Percentiles rank a stretch among this genome's conserved stretches.
These are phyloP conservation scores for Alternaria triticina DNA, from an alignment of 2,329 filamentous ascomycete genomes.

Conservation along the genomic window DNA sequence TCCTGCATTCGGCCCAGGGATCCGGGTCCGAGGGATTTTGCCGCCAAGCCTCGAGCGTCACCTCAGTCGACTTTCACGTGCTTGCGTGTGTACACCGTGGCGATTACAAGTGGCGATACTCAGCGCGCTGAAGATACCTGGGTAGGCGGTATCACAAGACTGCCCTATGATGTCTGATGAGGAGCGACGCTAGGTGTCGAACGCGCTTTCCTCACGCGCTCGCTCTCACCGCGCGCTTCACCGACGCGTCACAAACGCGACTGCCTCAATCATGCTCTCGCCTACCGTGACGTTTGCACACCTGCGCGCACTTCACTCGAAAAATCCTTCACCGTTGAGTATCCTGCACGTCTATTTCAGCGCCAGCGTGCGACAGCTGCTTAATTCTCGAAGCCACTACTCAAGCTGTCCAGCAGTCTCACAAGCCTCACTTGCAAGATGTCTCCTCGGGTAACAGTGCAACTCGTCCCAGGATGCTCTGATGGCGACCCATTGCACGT, in stretches of 20 bases:
- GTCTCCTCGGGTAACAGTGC: slow-evolving; percentile 28
- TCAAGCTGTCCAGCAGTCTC: not conserved
- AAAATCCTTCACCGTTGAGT: too few species aligned
- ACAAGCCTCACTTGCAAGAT: not conserved
- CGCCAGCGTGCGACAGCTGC: too few species aligned
- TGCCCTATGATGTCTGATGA: not conserved
- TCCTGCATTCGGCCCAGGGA: slow-evolving; percentile 10
- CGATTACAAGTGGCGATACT: not conserved
- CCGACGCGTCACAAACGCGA: slow-evolving; percentile 11
- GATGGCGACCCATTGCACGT: slow-evolving; percentile 46
- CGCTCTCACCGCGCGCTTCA: slow-evolving; percentile 4
- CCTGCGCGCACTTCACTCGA: not conserved
- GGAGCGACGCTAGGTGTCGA: not conserved
- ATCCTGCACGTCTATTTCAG: too few species aligned
- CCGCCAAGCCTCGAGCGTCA: slow-evolving; percentile 6
- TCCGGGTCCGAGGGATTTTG: not conserved
- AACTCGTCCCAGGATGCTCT: slow-evolving; percentile 28
- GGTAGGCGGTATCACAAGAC: not conserved
- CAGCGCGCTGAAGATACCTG: not conserved
- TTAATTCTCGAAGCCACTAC: too few species aligned
- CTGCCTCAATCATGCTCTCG: slow-evolving; percentile 4
- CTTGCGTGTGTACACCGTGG: not conserved
- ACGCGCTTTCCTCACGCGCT: slow-evolving; percentile 14
- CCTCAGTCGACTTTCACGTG: not conserved
- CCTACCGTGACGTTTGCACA: slow-evolving; percentile 2